These are phyloP conservation scores for Talaromyces islandicus DNA, from an alignment of 2,329 filamentous ascomycete species.

Conservation along the genomic window DNA sequence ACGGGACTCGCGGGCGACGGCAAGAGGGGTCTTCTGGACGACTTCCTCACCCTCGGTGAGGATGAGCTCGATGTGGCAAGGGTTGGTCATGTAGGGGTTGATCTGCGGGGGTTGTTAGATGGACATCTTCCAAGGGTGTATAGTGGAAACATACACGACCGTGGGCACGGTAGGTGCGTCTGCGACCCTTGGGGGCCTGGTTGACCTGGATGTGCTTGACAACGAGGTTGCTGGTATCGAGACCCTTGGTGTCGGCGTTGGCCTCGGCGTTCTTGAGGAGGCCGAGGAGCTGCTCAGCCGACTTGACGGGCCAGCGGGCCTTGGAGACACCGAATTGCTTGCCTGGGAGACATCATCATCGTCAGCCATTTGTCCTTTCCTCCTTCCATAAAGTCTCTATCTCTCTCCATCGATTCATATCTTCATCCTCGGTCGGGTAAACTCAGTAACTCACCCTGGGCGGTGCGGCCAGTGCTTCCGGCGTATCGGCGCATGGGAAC, in stretches of 20 bases:
- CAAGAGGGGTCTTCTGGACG: constrained; percentile 78
- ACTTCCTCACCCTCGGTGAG: constrained; percentile 95
- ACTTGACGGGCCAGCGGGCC: constrained; percentile 99
- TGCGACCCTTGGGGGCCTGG: constrained; percentile 98
- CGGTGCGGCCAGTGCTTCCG: constrained; percentile 88
- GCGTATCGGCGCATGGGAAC: constrained; percentile 98
- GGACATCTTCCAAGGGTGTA: neutral
- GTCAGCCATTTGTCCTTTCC: neutral
- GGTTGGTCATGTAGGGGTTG: constrained; percentile 99
- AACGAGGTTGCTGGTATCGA: constrained; percentile 93
- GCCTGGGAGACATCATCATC: constrained; percentile 52
- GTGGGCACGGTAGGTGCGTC: constrained; percentile 99
- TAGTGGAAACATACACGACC: constrained; percentile 94
- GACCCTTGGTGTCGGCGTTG: constrained; percentile 94
- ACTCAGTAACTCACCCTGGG: constrained; percentile 79
- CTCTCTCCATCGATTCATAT: neutral
- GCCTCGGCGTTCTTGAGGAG: constrained; percentile 97
- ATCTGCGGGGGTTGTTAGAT: constrained; percentile 57
- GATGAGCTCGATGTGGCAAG: constrained; percentile 99
- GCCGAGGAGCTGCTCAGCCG: constrained; percentile 93
- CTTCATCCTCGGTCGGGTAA: too few relatives aligned
- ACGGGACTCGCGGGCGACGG: constrained; percentile 61
- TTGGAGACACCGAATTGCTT: constrained; percentile 98
- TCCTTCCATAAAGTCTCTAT: neutral
- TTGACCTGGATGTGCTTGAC: constrained; percentile 99